Conservation (phyloP, 768 basidiomycete genomes). For the Lepiota venenata region DNA sequence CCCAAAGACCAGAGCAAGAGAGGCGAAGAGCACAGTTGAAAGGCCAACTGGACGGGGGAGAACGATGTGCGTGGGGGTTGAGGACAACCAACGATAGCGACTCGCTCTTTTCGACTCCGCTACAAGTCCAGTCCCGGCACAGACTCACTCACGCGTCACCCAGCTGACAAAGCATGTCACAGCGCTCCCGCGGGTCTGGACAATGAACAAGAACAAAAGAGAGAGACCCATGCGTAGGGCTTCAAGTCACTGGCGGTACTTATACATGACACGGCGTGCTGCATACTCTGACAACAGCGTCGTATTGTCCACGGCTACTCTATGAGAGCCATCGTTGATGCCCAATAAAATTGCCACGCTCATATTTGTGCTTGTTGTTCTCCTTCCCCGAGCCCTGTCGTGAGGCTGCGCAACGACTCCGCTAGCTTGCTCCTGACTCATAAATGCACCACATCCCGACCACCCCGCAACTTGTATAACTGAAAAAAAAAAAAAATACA, state of each 20-base stretch:
- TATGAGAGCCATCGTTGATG: not conserved
- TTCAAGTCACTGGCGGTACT: no score
- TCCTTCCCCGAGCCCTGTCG: constrained; percentile 9
- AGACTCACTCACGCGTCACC: constrained; percentile 7
- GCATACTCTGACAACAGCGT: no score
- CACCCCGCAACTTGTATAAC: no score
- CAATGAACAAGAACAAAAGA: no score
- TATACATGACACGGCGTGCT: no score
- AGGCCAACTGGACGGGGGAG: constrained; percentile 24
- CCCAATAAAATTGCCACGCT: not conserved
- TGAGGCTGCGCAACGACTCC: not conserved
- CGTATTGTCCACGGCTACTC: not conserved
- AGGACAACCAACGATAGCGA: constrained; percentile 42
- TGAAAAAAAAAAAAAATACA: not conserved
- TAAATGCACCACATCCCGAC: not conserved
- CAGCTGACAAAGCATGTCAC: constrained; percentile 7
- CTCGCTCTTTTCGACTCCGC: constrained; percentile 40
- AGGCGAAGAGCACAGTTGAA: constrained; percentile 22
- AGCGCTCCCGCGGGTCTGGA: no score
- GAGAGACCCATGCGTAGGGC: no score
- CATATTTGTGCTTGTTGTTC: constrained; percentile 7
- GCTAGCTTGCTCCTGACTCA: not conserved
- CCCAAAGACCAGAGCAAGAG: constrained; percentile 19
- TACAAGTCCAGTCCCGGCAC: constrained; percentile 34
- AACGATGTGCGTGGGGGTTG: constrained; percentile 40